phyloP scores from a whole-genome alignment of 1,139 yeast species.

The Pneumocystis sp. region DNA sequence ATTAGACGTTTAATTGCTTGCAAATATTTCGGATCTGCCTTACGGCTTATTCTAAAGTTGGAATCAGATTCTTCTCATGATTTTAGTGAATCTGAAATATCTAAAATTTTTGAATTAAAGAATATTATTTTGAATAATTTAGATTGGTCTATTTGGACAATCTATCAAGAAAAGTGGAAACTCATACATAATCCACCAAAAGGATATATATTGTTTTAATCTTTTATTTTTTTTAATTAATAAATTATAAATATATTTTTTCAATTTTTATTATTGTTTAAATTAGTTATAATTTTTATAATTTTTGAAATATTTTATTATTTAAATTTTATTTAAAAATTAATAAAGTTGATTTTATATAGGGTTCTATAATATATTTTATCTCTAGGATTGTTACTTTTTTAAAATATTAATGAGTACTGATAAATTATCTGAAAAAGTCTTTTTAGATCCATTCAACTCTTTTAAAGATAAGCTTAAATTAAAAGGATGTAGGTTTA shows the following conservation, averaged over 20 bases:
- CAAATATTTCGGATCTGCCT: slow-evolving; percentile 9
- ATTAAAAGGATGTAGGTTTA: not conserved
- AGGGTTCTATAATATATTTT: not conserved
- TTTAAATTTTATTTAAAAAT: not conserved
- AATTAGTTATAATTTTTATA: not conserved
- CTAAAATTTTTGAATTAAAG: slow-evolving; percentile 2
- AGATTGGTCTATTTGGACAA: slow-evolving; percentile 5
- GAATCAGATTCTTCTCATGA: slow-evolving; percentile 4
- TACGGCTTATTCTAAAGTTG: slow-evolving; percentile 5
- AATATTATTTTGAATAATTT: not conserved
- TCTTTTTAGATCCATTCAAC: not conserved
- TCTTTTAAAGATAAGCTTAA: not conserved
- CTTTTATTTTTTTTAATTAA: not conserved
- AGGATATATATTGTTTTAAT: not conserved
- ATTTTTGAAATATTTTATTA: not conserved
- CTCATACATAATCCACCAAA: not conserved
- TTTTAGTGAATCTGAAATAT: slow-evolving; percentile 4
- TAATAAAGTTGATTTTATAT: not conserved
- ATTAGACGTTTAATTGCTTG: slow-evolving; percentile 2
- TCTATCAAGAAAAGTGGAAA: not conserved
- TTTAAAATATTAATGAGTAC: not conserved
- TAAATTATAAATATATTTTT: not conserved
- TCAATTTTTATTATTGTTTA: not conserved
- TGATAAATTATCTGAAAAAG: not conserved
- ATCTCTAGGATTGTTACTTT: not conserved